A percentile compares a stretch with the other conserved stretches of the same genome.
These are phyloP conservation scores for Medicago lupulina DNA, from an alignment of 306 rosid genomes.

Conservation along the genomic window DNA sequence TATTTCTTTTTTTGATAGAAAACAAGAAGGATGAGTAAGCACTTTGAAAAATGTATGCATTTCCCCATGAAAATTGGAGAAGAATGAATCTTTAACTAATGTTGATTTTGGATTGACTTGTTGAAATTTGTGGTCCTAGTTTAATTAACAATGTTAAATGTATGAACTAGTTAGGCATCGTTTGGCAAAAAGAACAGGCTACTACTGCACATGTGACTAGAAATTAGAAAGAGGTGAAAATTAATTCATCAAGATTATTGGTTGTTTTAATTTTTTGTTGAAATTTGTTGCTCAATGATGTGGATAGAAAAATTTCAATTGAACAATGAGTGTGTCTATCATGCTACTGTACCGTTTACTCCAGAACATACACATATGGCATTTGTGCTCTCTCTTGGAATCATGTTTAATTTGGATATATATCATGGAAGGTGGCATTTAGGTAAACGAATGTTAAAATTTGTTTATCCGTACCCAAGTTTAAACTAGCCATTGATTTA, in stretches of 20 bases:
- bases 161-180: neutral
- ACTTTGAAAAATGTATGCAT: slow-evolving; percentile 40
- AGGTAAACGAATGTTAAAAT: neutral
- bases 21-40: slow-evolving; percentile 47
- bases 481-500: no score
- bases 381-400: neutral
- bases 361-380: slow-evolving; percentile 10
- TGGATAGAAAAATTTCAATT: slow-evolving; percentile 22
- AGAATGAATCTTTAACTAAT: slow-evolving; percentile 32
- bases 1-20: slow-evolving; percentile 22
- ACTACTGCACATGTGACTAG: neutral
- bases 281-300: slow-evolving; percentile 14
- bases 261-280: neutral
- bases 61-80: slow-evolving; percentile 54
- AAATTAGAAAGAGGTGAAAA: neutral
- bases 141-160: slow-evolving; percentile 4
- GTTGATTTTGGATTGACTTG: slow-evolving; percentile 34
- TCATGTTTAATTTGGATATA: slow-evolving; percentile 15
- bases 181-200: neutral
- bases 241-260: neutral
- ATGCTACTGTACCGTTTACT: slow-evolving; percentile 25
- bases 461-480: no score
- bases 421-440: neutral
- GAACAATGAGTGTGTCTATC: slow-evolving; percentile 21
- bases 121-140: slow-evolving; percentile 22